Evolutionary conservation across 78 protist species (phyloP).

Genomic region (Dictyostelium intermedium): DNA sequence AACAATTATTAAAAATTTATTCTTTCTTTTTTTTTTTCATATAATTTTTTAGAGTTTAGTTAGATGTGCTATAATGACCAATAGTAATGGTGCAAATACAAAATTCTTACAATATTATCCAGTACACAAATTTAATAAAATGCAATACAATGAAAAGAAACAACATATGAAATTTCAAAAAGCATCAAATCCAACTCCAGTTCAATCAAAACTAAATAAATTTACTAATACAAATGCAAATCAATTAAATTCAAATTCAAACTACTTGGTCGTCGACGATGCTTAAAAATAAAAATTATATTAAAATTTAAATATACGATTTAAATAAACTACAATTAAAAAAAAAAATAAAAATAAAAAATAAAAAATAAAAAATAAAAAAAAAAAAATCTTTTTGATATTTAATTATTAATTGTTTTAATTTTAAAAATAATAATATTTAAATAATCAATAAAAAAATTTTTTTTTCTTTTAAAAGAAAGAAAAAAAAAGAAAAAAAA

Average conservation of each 20-base stretch:
- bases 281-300: background rate
- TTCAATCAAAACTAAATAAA: background rate
- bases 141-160: background rate
- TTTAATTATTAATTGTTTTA: too few species aligned
- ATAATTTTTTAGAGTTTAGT: background rate
- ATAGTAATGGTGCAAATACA: background rate
- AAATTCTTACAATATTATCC: background rate
- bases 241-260: background rate
- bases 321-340: too few species aligned
- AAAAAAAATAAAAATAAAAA: too few species aligned
- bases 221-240: background rate
- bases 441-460: too few species aligned
- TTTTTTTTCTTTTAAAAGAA: too few species aligned
- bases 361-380: too few species aligned
- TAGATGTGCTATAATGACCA: background rate
- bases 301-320: background rate
- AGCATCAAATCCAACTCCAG: background rate
- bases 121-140: slow-evolving; percentile 3
- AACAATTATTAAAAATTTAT: background rate
- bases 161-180: background rate
- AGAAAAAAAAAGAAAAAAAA: too few species aligned
- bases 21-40: background rate
- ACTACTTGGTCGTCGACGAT: background rate
- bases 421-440: too few species aligned
- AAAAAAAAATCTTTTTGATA: too few species aligned